A percentile compares a stretch with the other conserved stretches of the same genome.
These are phyloP conservation scores for Suillus americanus DNA, from an alignment of 768 basidiomycete species.

Conservation along the genomic window DNA sequence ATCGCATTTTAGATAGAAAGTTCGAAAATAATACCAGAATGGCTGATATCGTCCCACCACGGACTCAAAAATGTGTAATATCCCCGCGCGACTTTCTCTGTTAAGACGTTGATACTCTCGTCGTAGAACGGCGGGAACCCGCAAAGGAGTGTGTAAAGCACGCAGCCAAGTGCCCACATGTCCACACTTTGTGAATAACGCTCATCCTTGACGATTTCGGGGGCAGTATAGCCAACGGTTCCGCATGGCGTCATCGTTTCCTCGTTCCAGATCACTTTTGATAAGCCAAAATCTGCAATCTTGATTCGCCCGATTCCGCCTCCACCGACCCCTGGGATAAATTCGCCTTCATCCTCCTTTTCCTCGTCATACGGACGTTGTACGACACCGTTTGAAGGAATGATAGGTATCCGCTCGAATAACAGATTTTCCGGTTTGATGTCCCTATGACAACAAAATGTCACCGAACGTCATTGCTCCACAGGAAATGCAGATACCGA, in stretches of 20 bases:
- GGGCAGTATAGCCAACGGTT: constrained; percentile 99
- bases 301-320: constrained; percentile 98
- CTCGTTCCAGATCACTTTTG: constrained; percentile 98
- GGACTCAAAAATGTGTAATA: constrained; percentile 98
- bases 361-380: constrained; percentile 94
- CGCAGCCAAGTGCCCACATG: constrained; percentile 99
- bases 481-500: constrained; percentile 43
- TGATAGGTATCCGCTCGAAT: constrained; percentile 89
- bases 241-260: constrained; percentile 99
- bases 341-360: constrained; percentile 98
- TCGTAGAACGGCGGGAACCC: constrained; percentile 99
- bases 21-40: constrained; percentile 53
- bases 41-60: constrained; percentile 98
- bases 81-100: constrained; percentile 96
- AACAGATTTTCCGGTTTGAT: constrained; percentile 99
- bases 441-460: constrained; percentile 45
- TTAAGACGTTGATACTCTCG: constrained; percentile 96
- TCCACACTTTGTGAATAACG: constrained; percentile 95
- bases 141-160: constrained; percentile 96
- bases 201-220: constrained; percentile 99
- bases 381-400: constrained; percentile 75
- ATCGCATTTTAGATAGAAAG: constrained; percentile 9
- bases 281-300: constrained; percentile 97
- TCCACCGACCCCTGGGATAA: constrained; percentile 86
- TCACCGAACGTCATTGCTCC: neutral